Base-by-base conservation (phyloP, 2,329 filamentous ascomycete species). In the Penicillium brasilianum region DNA sequence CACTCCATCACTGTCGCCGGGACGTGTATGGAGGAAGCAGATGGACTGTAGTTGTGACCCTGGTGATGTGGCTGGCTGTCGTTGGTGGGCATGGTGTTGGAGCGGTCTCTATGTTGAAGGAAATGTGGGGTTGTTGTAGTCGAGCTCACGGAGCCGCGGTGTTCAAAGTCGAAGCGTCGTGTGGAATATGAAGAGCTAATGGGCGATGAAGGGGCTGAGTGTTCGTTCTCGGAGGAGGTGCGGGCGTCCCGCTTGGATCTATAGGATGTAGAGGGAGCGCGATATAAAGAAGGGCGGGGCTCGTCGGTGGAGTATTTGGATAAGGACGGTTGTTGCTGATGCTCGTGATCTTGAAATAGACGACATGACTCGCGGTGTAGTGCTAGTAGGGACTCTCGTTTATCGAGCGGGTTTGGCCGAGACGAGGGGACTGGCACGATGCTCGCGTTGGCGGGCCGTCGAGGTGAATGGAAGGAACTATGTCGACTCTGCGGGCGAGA, bases 1-100 rank as follows among this genome's bases (percentile, higher is more conserved):
- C 80, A 82, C 61, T 81, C 78, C 46, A 81, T 80, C 8, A 80
- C 75, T 5, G 78, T 80, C 22, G 74, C 69, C 20, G 76, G 72
- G 62, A 69, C 62, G 34, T 70, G 55, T 13, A 70, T 63, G 22
- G 68, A 70, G 13, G 66, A 69, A 11, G 66, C 49, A 5, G 67
- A 67, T 10, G 39, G 74, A 56, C 51, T 73, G 63, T 59, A 70
- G 57, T 54, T 61, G 56, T 58, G 63, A n/a, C 20, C 28, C 54
- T 57, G 61, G n/a, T 13, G 30, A 34, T 16, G 62, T 41, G 18
- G 34, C n/a, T 52, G 56, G 46, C 37, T 55, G 44, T 13, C 60
- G 16, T 64, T 58, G 32, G 30, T 48, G 13, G 53, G 53, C 43
- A 68, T 57, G 22, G 66, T 68, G 28, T 68, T 62, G 32, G 68